Base-by-base conservation (phyloP, 2,329 filamentous ascomycete species). In the Delphinella strobiligena region DNA sequence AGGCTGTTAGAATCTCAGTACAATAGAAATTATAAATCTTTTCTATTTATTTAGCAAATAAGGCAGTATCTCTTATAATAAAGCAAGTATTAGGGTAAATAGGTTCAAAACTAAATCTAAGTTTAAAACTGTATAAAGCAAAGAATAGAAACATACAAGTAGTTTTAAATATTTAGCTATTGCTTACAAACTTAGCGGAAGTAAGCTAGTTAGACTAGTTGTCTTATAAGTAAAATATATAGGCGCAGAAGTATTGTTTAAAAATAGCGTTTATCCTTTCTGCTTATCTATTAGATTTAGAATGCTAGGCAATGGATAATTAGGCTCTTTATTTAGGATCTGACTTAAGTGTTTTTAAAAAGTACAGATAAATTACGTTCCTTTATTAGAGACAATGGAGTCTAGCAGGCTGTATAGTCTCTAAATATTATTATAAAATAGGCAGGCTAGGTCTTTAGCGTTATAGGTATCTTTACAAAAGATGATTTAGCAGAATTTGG, bases 11-110 rank as follows among this genome's bases (percentile, higher is more conserved):
- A 15, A 36, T 36, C 34, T 36, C 12, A 4, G 9, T 36, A 29
- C 8, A 7, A 8, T 14, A 36, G 34, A 29, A 29, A 29, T 17
- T 29, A 16, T 36, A 29, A 11, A 36, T 36, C 34, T 29, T 36
- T 29, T 36, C 3, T 17, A 36, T 36, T 29, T 36, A 9, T 36
- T 36, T 27, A 29, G 34, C 14, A 19, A 36, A 36, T 36, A 36
- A 22, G 8, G 34, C 7, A 9, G 34, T 18, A 14, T 36, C 19
- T 29, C 14, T 7, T 7, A n/a, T 36, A 36, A 22, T 36, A 36
- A 18, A 22, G 19, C 14, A 18, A 11, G 16, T 4, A 8, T 19
- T 29, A 27, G 19, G 34, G 8, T 8, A 15, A 18, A 36, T 36
- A 19, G n/a, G 34, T 19, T 36, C 29, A 36, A 36, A 15, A 8